Evolutionary conservation across 179 eudicot genomes (phyloP), one percentile per base, ranked within the genome.

Genomic region (Corrigiola litoralis): DNA sequence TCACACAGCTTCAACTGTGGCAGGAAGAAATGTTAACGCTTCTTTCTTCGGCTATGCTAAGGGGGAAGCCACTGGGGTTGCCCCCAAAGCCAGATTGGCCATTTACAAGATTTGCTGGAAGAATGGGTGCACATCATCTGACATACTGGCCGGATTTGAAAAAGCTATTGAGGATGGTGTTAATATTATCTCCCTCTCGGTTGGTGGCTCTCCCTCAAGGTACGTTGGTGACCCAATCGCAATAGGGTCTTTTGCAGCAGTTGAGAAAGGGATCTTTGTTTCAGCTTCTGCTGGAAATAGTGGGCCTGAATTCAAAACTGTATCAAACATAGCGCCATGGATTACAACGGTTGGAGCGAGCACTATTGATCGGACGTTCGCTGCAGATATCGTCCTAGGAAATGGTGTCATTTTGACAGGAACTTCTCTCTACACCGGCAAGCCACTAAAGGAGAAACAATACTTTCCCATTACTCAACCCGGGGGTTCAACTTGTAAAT

Each of bases 1-100:
- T 17, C 96, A 87, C 75, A 89, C 90, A 0, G 87, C 90, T 0
- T 84, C 94, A 10, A 87, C 82, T 4, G 82, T 80, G 1, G 96
- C 87, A 0, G 91, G 96, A 6, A 85, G 86, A 0, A 36, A 81
- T 21, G 70, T 79, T 29, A 67, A 62, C n/a, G 83, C 84, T 20
- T 84, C 88, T 12, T 69, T 82, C 40, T 83, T 81, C 32, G 87
- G 92, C 23, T 76, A 77, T 13, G 96, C 90, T 1, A 6, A 53
- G 0, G 94, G 96, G 2, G 74, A 72, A 0, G 96, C 94, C 1
- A 53, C 65, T 6, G 96, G 96, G 12, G 65, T 89, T 10, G 87
- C 96, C 1, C 90, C 88, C 11, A 80, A 81, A 28, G 94, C 96
- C 4, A 75, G 96, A 31, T 52, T 89, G n/a, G 90, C 96, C 0